Conservation (phyloP, 768 basidiomycete genomes). For the Candolleomyces eurysporus region DNA sequence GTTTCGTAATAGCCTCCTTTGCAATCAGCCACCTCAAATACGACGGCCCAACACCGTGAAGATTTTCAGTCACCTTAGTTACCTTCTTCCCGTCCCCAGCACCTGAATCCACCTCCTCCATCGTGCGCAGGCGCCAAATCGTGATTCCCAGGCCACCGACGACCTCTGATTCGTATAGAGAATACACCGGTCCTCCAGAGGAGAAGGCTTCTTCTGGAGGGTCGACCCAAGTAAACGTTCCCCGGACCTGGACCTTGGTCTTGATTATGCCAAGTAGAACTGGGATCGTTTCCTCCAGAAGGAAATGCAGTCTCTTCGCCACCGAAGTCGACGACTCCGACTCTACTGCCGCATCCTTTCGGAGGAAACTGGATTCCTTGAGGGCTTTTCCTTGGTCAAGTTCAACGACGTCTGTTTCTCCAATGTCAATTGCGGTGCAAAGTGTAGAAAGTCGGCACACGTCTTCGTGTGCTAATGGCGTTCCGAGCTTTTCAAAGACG, state of each 20-base stretch:
- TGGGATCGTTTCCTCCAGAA: conserved; percentile 29
- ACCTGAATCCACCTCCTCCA: conserved; percentile 22
- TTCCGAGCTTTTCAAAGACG: conserved; percentile 28
- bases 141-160: conserved; percentile 15
- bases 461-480: conserved; percentile 28
- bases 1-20: conserved; percentile 1
- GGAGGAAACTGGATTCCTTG: conserved; percentile 12
- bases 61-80: conserved; percentile 29
- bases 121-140: conserved; percentile 30
- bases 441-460: conserved; percentile 28
- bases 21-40: background rate
- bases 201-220: conserved; percentile 10
- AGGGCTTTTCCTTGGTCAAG: conserved; percentile 13
- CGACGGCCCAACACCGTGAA: conserved; percentile 19
- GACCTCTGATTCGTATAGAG: conserved; percentile 29
- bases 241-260: conserved; percentile 23
- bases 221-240: conserved; percentile 33
- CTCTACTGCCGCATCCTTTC: background rate
- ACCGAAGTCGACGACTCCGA: conserved; percentile 9
- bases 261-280: conserved; percentile 29
- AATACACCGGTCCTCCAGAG: conserved; percentile 10
- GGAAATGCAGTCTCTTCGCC: conserved; percentile 25
- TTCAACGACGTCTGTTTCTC: conserved; percentile 21
- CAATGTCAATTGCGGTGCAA: conserved; percentile 27
- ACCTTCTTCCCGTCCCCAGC: conserved; percentile 8